phyloP scores from a whole-genome alignment of 208 protist species.

The Trypanosoma congolense region DNA sequence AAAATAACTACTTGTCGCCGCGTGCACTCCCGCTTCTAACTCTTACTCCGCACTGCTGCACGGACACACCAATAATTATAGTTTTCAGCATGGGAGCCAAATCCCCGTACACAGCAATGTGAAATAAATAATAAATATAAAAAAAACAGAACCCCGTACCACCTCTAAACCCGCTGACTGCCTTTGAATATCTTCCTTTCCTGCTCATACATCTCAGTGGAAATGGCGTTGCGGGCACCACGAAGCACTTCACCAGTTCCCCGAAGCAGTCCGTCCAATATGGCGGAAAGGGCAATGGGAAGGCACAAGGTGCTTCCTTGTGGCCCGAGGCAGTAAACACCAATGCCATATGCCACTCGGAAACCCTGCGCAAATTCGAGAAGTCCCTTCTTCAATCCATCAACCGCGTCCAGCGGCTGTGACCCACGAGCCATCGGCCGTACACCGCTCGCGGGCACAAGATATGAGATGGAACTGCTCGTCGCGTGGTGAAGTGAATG shows the following conservation, averaged over 20 bases:
- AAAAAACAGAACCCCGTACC: no score
- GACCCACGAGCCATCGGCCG: constrained; percentile 15
- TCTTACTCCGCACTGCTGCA: no score
- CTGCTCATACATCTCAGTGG: constrained; percentile 13
- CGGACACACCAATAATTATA: no score
- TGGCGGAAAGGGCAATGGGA: constrained; percentile 8
- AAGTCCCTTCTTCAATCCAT: constrained; percentile 16
- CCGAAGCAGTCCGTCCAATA: constrained; percentile 24
- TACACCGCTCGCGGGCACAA: constrained; percentile 1
- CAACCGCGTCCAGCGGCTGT: constrained; percentile 13
- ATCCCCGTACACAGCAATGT: no score
- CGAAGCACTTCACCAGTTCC: constrained; percentile 17
- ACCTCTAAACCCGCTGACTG: constrained; percentile 1
- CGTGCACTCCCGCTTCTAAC: no score
- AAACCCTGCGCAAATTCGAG: constrained; percentile 16
- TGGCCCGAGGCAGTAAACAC: constrained; percentile 15
- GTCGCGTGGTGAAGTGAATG: constrained; percentile 7
- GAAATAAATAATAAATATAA: no score
- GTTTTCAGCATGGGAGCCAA: no score
- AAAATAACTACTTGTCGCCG: no score
- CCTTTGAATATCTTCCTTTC: constrained; percentile 27
- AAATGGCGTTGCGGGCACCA: constrained; percentile 16
- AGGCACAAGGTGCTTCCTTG: constrained; percentile 16
- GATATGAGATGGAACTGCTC: constrained; percentile 5
- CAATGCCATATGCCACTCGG: constrained; percentile 15